A percentile compares a stretch with the other conserved stretches of the same genome.
These are phyloP conservation scores for Eucalyptus grandis DNA, from an alignment of 345 rosid genomes.

Conservation along the genomic window DNA sequence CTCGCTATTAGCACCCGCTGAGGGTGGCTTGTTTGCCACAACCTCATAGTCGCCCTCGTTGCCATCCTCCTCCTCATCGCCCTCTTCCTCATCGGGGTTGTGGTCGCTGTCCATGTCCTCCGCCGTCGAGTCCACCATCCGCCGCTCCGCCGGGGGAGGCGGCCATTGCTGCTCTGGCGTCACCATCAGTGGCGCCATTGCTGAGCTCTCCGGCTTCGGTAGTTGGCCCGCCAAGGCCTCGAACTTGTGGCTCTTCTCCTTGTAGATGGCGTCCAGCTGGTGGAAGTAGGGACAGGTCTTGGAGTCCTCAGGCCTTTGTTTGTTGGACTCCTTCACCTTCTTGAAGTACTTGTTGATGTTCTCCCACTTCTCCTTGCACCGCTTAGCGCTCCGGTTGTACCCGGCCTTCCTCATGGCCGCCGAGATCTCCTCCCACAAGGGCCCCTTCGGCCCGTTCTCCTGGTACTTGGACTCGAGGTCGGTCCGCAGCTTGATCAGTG, in stretches of 20 bases:
- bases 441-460: slow-evolving; percentile 53
- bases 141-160: neutral
- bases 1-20: neutral
- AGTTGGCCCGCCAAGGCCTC: neutral
- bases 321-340: slow-evolving; percentile 57
- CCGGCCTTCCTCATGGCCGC: slow-evolving; percentile 39
- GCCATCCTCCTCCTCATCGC: slow-evolving; percentile 21
- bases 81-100: slow-evolving; percentile 10
- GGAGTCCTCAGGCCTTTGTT: slow-evolving; percentile 44
- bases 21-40: neutral
- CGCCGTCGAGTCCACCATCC: neutral
- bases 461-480: slow-evolving; percentile 32
- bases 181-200: slow-evolving; percentile 39
- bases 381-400: slow-evolving; percentile 39
- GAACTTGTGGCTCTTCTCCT: slow-evolving; percentile 12
- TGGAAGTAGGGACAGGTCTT: slow-evolving; percentile 64
- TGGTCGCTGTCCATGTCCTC: slow-evolving; percentile 10
- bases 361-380: slow-evolving; percentile 85
- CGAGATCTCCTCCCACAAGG: slow-evolving; percentile 64
- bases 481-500: slow-evolving; percentile 33
- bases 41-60: neutral
- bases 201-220: slow-evolving; percentile 9
- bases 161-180: slow-evolving; percentile 74
- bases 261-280: slow-evolving; percentile 42
- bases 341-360: slow-evolving; percentile 74